Base-by-base conservation (phyloP, 75 land plant species). In the Isoetes taiwanensis region DNA sequence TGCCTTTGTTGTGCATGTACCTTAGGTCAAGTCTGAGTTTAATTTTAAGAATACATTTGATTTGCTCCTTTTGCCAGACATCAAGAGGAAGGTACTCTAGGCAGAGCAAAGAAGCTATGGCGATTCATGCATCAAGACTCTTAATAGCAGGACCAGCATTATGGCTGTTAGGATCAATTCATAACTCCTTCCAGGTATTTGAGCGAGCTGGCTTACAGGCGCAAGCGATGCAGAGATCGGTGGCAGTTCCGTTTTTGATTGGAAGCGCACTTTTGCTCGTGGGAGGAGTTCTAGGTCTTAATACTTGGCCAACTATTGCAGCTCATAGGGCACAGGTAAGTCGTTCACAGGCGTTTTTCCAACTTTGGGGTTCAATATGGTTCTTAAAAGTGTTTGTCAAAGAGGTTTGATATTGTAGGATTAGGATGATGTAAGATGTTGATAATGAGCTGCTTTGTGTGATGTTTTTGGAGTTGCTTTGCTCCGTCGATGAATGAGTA, bases 101-200 rank as follows among this genome's bases (percentile, higher is more conserved):
- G 3, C 34, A 57, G 17, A 32, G 19, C 14, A 32, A 4, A 40
- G 20, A 37, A 14, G 59, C 30, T 38, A 23, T 76, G 26, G 80
- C 67, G 25, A 63, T 59, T 58, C 74, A 79, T 31, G 84, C 77
- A 10, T 21, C 73, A 52, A 67, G 63, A 41, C 37, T 83, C 62
- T 59, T 87, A n/a, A 66, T 83, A 21, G 86, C 94, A 40, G 94
- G 94, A 16, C 67, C 87, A n/a, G 64, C 61, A 43, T 59, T 83
- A 9, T 87, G 94, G 94, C 46, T 87, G 24, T 48, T 87, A 1
- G 94, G 86, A 1, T 79, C 94, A 0, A 78, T 83, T 55, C 84
- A 78, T 33, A 79, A 80, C 52, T 59, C 76, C 5, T 87, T 87
- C 68, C 94, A 87, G 53, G 72, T 83, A 25, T 87, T 82, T 43